Base-by-base conservation (phyloP, 2,329 filamentous ascomycete genomes). In the Colletotrichum paranaense region DNA sequence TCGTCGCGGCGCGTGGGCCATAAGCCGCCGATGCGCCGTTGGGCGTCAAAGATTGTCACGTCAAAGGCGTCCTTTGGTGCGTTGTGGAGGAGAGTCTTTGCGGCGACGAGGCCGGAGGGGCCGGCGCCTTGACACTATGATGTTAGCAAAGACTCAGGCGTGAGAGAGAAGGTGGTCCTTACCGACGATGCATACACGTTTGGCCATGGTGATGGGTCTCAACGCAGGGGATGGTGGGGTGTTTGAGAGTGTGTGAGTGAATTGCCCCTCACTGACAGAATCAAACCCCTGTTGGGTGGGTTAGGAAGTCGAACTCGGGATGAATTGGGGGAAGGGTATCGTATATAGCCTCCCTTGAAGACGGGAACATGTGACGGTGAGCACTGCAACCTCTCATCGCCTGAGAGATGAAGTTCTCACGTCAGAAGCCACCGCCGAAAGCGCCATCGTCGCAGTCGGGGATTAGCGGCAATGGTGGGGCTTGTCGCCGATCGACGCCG, bases 61-160 rank as follows among this genome's bases (percentile, higher is more conserved):
- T 86, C 84, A 82, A 94, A 95, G 6, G 85, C 84, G 12, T 82
- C 86, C 2, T 82, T 80, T 0, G 88, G 85, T 38, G 85, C 85
- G 78, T 91, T 86, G 82, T 91, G 86, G 74, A 95, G 86, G 32
- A 97, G 86, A 0, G 92, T 93, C 83, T 96, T 97, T 76, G 92
- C 92, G 11, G 91, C 90, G 19, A 92, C 90, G 26, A 94, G 87
- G 46, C 92, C 92, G 1, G 92, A 91, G 12, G 92, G 92, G 1
- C 92, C 92, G 67, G 91, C 92, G 64, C 92, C 92, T 93, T 26
- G 24, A 28, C 11, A 12, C 60, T 38, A 35, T 24, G 19, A 11
- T 9, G 32, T 57, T 11, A 68, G 58, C 59, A 55, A 19, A 22
- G 9, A 24, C 11, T 12, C 11, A 32, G 16, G 7, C 26, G 22